A percentile compares a stretch with the other conserved stretches of the same genome.
These are phyloP conservation scores for Syncephalastrum monosporum DNA, from an alignment of 371 early-diverging fungal genomes.

Conservation along the genomic window DNA sequence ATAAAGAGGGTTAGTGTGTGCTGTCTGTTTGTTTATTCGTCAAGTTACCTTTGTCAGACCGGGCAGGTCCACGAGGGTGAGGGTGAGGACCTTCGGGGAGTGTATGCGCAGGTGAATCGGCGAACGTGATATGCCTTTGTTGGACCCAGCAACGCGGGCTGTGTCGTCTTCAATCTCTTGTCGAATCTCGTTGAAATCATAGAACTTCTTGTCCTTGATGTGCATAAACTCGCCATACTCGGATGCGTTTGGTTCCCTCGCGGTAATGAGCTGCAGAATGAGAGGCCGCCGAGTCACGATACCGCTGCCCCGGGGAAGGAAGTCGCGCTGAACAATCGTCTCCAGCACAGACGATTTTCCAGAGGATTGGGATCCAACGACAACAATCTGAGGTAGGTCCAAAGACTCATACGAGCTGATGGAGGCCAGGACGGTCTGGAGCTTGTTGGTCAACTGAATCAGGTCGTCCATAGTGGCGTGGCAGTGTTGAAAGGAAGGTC, in stretches of 20 bases:
- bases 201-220: constrained; percentile 72
- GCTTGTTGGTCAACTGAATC: constrained; percentile 86
- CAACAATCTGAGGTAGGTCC: constrained; percentile 92
- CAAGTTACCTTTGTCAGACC: constrained; percentile 82
- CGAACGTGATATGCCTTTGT: constrained; percentile 83
- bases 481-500: neutral
- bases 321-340: constrained; percentile 87
- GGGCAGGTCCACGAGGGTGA: constrained; percentile 94
- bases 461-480: constrained; percentile 49
- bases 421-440: constrained; percentile 92
- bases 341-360: constrained; percentile 95
- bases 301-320: constrained; percentile 90
- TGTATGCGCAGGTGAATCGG: constrained; percentile 91
- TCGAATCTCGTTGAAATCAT: constrained; percentile 81
- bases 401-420: constrained; percentile 77
- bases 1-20: neutral
- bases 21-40: neutral
- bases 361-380: constrained; percentile 84
- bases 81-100: constrained; percentile 82
- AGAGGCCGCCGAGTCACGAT: constrained; percentile 93
- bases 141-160: constrained; percentile 77
- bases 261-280: constrained; percentile 85
- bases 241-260: constrained; percentile 33
- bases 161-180: constrained; percentile 92
- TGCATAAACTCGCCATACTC: constrained; percentile 82